Evolutionary conservation across 2,329 filamentous ascomycete genomes (phyloP).

Genomic region (Paramyrothecium sp.): DNA sequence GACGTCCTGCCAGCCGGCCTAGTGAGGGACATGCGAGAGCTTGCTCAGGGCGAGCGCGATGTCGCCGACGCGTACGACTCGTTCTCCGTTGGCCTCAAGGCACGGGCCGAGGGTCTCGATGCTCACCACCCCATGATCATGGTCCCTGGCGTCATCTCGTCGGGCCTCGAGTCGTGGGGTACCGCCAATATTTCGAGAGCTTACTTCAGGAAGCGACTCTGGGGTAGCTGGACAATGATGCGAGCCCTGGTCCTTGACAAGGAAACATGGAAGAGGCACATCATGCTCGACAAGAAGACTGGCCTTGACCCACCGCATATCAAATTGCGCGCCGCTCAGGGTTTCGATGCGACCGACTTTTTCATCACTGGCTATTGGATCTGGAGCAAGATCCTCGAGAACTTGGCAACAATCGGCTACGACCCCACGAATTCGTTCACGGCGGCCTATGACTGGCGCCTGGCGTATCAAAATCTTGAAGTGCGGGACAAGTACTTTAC

Average conservation of each 20-base stretch:
- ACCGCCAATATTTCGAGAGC: constrained; percentile 80
- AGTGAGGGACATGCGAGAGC: constrained; percentile 79
- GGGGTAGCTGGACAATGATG: constrained; percentile 99
- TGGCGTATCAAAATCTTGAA: constrained; percentile 89
- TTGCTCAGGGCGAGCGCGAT: constrained; percentile 85
- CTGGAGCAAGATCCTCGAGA: constrained; percentile 98
- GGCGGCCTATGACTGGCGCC: constrained; percentile 83
- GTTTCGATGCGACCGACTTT: constrained; percentile 97
- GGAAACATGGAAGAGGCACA: constrained; percentile 89
- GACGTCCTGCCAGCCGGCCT: constrained; percentile 87
- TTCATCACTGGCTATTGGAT: constrained; percentile 95
- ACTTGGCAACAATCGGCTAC: constrained; percentile 92
- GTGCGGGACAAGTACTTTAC: constrained; percentile 92
- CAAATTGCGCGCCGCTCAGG: constrained; percentile 89
- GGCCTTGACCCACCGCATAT: constrained; percentile 87
- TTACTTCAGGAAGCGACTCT: constrained; percentile 92
- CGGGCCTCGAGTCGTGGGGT: constrained; percentile 94
- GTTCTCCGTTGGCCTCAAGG: constrained; percentile 85
- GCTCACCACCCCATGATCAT: constrained; percentile 91
- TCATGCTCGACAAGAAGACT: constrained; percentile 92
- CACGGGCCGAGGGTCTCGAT: constrained; percentile 74
- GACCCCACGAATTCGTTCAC: constrained; percentile 77
- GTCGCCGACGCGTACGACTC: constrained; percentile 84
- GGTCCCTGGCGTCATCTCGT: constrained; percentile 97
- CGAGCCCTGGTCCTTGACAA: constrained; percentile 89